A percentile compares a stretch with the other conserved stretches of the same genome.
Evolutionary conservation across 305 asterid genomes (phyloP).

Genomic region (Withania somnifera): DNA sequence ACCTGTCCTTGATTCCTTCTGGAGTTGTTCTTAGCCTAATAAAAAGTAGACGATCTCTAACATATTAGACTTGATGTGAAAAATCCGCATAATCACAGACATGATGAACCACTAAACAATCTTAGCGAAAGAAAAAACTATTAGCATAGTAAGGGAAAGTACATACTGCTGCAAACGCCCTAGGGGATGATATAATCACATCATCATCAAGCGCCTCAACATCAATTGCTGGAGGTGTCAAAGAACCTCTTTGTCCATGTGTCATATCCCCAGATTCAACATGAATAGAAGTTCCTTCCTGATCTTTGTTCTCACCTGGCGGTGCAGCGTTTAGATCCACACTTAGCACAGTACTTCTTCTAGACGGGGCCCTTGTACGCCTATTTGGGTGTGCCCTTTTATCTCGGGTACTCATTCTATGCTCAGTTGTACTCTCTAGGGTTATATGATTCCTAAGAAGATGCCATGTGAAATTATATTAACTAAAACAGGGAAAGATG

Average conservation of each 20-base stretch:
- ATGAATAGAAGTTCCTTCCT: conserved; percentile 35
- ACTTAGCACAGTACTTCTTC: conserved; percentile 33
- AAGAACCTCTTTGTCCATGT: conserved; percentile 17
- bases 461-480: background rate
- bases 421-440: background rate
- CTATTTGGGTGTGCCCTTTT: conserved; percentile 16
- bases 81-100: background rate
- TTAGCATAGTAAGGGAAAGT: background rate
- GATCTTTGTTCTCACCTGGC: conserved; percentile 33
- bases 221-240: conserved; percentile 55
- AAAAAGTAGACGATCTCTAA: conserved; percentile 5
- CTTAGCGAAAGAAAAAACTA: background rate
- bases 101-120: background rate
- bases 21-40: conserved; percentile 68
- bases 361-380: conserved; percentile 32
- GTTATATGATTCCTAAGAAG: background rate
- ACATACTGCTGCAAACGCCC: conserved; percentile 74
- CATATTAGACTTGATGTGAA: conserved; percentile 2
- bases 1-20: conserved; percentile 41
- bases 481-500: background rate
- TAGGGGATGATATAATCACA: conserved; percentile 59
- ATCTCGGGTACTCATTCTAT: conserved; percentile 45
- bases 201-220: conserved; percentile 79
- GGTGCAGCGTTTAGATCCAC: conserved; percentile 73
- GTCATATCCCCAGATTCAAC: conserved; percentile 24